Base-by-base conservation (phyloP, 768 basidiomycete genomes). In the Daedaleopsis nitida region DNA sequence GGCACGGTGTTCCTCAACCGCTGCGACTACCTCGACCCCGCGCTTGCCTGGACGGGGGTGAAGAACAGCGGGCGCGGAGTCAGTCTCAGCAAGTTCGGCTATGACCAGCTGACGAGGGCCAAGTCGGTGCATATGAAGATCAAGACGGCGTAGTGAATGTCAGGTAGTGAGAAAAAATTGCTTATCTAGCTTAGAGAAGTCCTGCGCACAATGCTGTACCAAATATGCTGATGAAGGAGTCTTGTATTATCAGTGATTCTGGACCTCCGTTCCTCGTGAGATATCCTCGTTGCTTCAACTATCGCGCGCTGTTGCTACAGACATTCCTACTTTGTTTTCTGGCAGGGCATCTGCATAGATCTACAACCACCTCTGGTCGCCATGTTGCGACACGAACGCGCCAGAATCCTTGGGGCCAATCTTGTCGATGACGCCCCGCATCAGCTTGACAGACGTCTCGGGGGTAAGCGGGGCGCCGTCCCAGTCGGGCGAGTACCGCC, bases 1-100 rank as follows among this genome's bases (percentile, higher is more conserved):
- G 97, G 97, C 3, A 99, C 96, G 0, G 94, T 98, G 7, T 98
- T 92, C 74, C 73, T 96, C 70, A 99, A 99, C 75, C 80, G 94
- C 45, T 92, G 91, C 67, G 96, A 99, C 74, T 88, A 80, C 69
- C 81, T 97, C 23, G 97, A 99, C 69, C 96, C 97, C 1, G 94
- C 95, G 5, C 78, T 98, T 1, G 83, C 92, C 0, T 99, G 97
- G 97, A 92, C 89, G 3, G 97, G 96, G 2, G 89, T 93, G 50
- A 98, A 98, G 79, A 78, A 97, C 68, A 94, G 91, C 57, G 97
- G 97, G 24, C 80, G 95, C 32, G 97, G 96, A 1, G 79, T 98
- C 61, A 95, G 92, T 68, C 76, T 98, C 66, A 94, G 92, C 72
- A 88, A 89, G 70, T 94, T 92, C 65, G 96, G 92, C 0, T 94